phyloP scores from a whole-genome alignment of 352 stramenopile genomes.

The Halophytophthora polymorphica region DNA sequence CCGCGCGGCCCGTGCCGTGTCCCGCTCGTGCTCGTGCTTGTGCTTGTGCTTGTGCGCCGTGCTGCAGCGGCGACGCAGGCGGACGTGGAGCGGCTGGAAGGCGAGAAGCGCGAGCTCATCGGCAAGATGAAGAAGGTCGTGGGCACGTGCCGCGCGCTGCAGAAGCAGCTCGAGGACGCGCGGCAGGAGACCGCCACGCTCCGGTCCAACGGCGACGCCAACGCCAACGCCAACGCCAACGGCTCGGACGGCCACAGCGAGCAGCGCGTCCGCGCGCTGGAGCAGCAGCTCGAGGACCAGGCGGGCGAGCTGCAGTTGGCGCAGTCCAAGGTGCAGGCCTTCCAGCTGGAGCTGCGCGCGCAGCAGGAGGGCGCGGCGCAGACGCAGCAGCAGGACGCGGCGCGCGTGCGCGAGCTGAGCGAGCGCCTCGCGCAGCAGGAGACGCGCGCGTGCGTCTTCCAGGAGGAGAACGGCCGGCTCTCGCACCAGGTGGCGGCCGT shows the following conservation, averaged over 20 bases:
- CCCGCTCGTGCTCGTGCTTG: slow-evolving; percentile 10
- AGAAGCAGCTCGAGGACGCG: slow-evolving; percentile 67
- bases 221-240: slow-evolving; percentile 34
- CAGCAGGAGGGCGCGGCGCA: slow-evolving; percentile 17
- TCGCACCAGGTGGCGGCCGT: slow-evolving; percentile 43
- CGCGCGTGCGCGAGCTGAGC: slow-evolving; percentile 29
- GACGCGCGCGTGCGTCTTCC: slow-evolving; percentile 40
- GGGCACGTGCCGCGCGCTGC: slow-evolving; percentile 61
- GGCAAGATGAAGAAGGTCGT: slow-evolving; percentile 75
- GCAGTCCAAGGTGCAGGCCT: slow-evolving; percentile 44
- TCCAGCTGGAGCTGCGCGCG: slow-evolving; percentile 46
- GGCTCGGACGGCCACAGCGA: slow-evolving; percentile 15
- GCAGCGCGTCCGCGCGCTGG: slow-evolving; percentile 33
- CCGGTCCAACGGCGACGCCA: slow-evolving; percentile 24
- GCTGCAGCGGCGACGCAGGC: slow-evolving; percentile 3
- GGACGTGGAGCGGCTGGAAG: slow-evolving; percentile 48
- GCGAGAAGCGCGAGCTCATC: slow-evolving; percentile 70
- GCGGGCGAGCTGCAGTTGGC: slow-evolving; percentile 45
- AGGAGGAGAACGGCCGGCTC: slow-evolving; percentile 55
- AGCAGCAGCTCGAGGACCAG: slow-evolving; percentile 49
- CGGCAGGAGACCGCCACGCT: slow-evolving; percentile 47
- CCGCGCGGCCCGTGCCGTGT: slow-evolving; percentile 6
- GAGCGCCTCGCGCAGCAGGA: slow-evolving; percentile 40
- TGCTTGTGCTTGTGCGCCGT: slow-evolving; percentile 2
- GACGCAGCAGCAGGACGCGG: slow-evolving; percentile 24